Evolutionary conservation across 345 rosid species (phyloP).

Genomic region (Citrus medica): DNA sequence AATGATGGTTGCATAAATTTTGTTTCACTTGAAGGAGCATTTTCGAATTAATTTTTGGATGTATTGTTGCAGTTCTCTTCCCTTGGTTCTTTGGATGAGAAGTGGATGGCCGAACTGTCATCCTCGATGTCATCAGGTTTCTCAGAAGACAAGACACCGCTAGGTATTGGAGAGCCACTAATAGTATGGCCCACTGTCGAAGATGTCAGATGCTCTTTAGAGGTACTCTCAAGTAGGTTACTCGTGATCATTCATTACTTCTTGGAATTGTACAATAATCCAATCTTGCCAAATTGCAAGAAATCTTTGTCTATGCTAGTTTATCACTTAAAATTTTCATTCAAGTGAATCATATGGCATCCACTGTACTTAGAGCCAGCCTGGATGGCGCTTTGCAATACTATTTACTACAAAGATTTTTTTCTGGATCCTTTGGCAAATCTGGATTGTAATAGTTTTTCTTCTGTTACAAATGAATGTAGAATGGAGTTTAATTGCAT

Average conservation of each 20-base stretch:
- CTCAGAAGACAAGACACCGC: conserved; percentile 70
- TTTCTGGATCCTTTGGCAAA: background rate
- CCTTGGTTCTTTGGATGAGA: conserved; percentile 89
- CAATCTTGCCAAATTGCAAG: background rate
- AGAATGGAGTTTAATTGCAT: background rate
- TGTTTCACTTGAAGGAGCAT: background rate
- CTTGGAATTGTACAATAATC: background rate
- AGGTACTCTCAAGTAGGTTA: conserved; percentile 47
- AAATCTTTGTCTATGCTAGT: background rate
- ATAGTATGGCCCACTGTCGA: conserved; percentile 96
- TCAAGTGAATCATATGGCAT: background rate
- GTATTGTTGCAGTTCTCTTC: conserved; percentile 75
- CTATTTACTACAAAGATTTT: background rate
- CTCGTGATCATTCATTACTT: background rate
- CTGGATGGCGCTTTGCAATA: background rate
- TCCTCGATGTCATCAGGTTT: conserved; percentile 79
- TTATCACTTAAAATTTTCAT: background rate
- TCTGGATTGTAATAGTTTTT: background rate
- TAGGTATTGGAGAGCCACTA: conserved; percentile 71
- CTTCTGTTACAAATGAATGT: background rate
- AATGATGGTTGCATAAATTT: background rate
- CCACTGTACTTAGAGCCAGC: background rate
- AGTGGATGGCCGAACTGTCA: conserved; percentile 88
- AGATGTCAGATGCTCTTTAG: conserved; percentile 87
- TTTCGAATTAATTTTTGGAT: background rate